phyloP scores from a whole-genome alignment of 2,329 filamentous ascomycete genomes.

The Aspergillus tubingensis region DNA sequence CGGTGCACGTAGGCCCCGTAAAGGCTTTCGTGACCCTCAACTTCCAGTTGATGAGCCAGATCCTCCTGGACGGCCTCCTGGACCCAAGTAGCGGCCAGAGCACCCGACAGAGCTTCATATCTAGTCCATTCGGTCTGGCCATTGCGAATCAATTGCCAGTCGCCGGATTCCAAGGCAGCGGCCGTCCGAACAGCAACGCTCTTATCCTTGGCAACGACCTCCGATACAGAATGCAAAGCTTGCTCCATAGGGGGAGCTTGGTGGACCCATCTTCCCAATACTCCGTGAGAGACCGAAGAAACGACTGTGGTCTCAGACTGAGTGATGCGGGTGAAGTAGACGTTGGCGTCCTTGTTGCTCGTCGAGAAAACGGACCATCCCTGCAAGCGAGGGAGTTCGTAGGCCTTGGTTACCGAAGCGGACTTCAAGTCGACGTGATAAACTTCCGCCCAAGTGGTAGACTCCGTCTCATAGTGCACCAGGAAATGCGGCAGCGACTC shows the following conservation, averaged over 20 bases:
- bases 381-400: constrained; percentile 71
- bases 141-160: constrained; percentile 84
- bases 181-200: constrained; percentile 79
- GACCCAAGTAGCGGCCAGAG: constrained; percentile 77
- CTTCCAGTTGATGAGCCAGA: constrained; percentile 76
- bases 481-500: constrained; percentile 80
- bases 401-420: constrained; percentile 71
- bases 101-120: constrained; percentile 77
- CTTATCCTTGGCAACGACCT: constrained; percentile 73
- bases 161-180: constrained; percentile 63
- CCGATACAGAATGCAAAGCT: constrained; percentile 71
- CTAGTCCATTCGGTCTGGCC: constrained; percentile 78
- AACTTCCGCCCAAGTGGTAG: constrained; percentile 78
- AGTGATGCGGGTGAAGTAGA: constrained; percentile 85
- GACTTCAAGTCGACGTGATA: constrained; percentile 78
- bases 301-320: constrained; percentile 71
- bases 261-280: constrained; percentile 73
- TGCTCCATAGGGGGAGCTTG: constrained; percentile 49
- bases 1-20: constrained; percentile 84
- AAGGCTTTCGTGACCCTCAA: constrained; percentile 81
- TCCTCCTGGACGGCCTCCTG: constrained; percentile 73
- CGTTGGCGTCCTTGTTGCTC: constrained; percentile 74
- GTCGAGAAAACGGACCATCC: constrained; percentile 76
- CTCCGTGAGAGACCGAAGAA: constrained; percentile 73
- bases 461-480: constrained; percentile 72